Conservation (phyloP, 371 early-diverging fungal species). For the Furculomyces boomerangus region DNA sequence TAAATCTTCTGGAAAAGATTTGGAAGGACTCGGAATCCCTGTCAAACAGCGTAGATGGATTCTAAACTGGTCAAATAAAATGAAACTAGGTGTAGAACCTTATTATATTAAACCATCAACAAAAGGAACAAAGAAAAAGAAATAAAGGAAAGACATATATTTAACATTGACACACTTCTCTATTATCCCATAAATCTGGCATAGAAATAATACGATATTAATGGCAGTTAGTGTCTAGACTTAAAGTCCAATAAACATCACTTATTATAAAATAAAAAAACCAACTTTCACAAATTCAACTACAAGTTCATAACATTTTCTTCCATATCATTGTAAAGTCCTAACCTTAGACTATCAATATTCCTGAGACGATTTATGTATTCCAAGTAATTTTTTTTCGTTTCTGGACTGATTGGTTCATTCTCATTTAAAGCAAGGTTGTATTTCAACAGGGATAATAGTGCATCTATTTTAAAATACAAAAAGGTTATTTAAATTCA, state of each 20-base stretch:
- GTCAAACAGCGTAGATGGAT: constrained; percentile 34
- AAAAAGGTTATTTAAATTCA: background rate
- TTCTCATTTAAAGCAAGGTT: background rate
- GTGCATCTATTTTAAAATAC: background rate
- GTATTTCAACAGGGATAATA: background rate
- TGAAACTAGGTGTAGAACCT: constrained; percentile 25
- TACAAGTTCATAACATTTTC: too few relatives aligned
- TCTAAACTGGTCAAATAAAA: constrained; percentile 32
- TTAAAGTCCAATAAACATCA: too few relatives aligned
- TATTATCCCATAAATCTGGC: too few relatives aligned
- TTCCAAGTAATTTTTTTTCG: background rate
- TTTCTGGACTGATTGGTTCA: background rate
- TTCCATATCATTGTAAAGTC: too few relatives aligned
- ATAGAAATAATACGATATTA: too few relatives aligned
- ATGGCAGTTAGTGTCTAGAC: too few relatives aligned
- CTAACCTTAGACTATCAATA: constrained; percentile 9
- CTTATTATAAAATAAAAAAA: too few relatives aligned
- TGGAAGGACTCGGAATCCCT: constrained; percentile 34
- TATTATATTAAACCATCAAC: constrained; percentile 24
- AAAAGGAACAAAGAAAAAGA: constrained; percentile 17
- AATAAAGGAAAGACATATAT: too few relatives aligned
- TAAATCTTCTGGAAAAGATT: constrained; percentile 21
- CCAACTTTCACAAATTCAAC: too few relatives aligned
- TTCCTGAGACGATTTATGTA: background rate
- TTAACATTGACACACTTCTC: too few relatives aligned